phyloP scores from a whole-genome alignment of 129 eudicot genomes.

The Tagetes erecta region DNA sequence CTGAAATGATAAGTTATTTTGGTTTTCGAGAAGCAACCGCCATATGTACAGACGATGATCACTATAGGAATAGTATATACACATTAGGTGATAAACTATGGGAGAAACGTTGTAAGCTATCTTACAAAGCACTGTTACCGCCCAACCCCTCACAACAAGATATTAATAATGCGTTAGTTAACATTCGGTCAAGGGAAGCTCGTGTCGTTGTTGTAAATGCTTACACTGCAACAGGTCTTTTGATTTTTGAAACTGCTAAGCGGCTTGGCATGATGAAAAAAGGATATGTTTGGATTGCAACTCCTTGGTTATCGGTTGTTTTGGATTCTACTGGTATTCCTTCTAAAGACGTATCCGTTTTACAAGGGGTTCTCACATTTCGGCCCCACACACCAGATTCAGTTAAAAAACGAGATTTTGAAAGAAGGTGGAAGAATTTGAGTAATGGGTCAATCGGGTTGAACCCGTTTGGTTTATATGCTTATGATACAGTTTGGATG shows the following conservation, averaged over 20 bases:
- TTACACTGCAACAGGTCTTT: slow-evolving; percentile 43
- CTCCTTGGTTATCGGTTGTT: slow-evolving; percentile 67
- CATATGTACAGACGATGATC: slow-evolving; percentile 70
- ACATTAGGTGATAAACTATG: slow-evolving; percentile 59
- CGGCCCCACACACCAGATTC: slow-evolving; percentile 72
- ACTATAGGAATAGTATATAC: slow-evolving; percentile 56
- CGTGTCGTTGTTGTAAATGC: slow-evolving; percentile 73
- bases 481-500: slow-evolving; percentile 87
- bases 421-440: slow-evolving; percentile 54
- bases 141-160: slow-evolving; percentile 43
- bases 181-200: slow-evolving; percentile 65
- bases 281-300: slow-evolving; percentile 86
- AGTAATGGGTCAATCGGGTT: slow-evolving; percentile 55
- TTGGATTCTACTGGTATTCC: slow-evolving; percentile 52
- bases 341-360: slow-evolving; percentile 7
- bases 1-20: slow-evolving; percentile 62
- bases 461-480: slow-evolving; percentile 76
- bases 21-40: slow-evolving; percentile 62
- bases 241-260: slow-evolving; percentile 51
- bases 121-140: slow-evolving; percentile 66
- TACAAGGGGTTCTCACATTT: slow-evolving; percentile 68
- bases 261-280: slow-evolving; percentile 76
- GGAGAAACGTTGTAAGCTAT: slow-evolving; percentile 54
- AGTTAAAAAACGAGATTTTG: slow-evolving; percentile 42
- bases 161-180: slow-evolving; percentile 37